A percentile compares a stretch with the other conserved stretches of the same genome.
phyloP scores from a whole-genome alignment of 2,329 filamentous ascomycete species.

The Monosporascus cannonballus region DNA sequence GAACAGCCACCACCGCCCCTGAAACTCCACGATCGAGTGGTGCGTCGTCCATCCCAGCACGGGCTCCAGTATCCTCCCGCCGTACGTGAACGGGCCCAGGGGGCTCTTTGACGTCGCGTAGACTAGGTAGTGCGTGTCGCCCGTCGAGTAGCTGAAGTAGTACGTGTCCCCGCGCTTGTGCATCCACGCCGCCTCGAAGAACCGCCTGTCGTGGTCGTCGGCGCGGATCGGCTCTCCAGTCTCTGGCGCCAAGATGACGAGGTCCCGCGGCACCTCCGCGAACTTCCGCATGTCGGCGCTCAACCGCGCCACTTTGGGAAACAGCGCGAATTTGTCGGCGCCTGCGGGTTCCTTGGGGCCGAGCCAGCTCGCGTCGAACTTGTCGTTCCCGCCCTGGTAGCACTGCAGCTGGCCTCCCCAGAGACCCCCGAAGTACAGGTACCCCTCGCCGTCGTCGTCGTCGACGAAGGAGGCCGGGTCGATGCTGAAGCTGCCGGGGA shows the following conservation, averaged over 20 bases:
- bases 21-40: constrained; percentile 70
- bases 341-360: constrained; percentile 56
- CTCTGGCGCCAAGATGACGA: constrained; percentile 58
- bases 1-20: constrained; percentile 67
- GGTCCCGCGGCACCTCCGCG: constrained; percentile 46
- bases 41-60: constrained; percentile 79
- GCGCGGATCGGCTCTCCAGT: constrained; percentile 53
- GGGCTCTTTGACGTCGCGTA: constrained; percentile 63
- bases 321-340: constrained; percentile 49
- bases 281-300: constrained; percentile 61
- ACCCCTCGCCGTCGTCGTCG: constrained; percentile 48
- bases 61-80: constrained; percentile 65
- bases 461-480: constrained; percentile 74
- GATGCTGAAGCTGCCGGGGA: constrained; percentile 67
- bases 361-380: constrained; percentile 49
- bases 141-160: constrained; percentile 74
- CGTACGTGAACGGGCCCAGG: constrained; percentile 67
- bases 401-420: constrained; percentile 80
- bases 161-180: constrained; percentile 65
- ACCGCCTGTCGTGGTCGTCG: constrained; percentile 66
- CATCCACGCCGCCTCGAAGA: constrained; percentile 79
- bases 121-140: constrained; percentile 68
- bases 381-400: constrained; percentile 49
- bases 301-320: constrained; percentile 61
- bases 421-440: constrained; percentile 71